phyloP scores from a whole-genome alignment of 2,329 filamentous ascomycete species.

The Rutstroemia sp. region DNA sequence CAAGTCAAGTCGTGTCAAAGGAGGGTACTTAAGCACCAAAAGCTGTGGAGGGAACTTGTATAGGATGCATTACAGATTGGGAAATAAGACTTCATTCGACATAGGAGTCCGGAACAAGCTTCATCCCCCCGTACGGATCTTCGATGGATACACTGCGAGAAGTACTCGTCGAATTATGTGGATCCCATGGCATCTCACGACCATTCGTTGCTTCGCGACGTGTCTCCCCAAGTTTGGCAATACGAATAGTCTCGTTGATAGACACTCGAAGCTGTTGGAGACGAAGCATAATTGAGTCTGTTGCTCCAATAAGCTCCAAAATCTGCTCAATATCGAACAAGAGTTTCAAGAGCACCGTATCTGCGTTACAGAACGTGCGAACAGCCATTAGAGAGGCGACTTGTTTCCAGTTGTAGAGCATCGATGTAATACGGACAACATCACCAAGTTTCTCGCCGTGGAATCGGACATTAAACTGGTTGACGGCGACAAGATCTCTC shows the following conservation, averaged over 20 bases:
- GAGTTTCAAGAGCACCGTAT: conserved; percentile 41
- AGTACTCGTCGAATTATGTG: conserved; percentile 7
- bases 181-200: conserved; percentile 10
- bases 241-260: conserved; percentile 21
- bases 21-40: not conserved
- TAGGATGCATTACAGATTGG: not conserved
- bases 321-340: conserved; percentile 41
- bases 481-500: conserved; percentile 37
- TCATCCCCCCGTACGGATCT: conserved; percentile 18
- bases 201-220: conserved; percentile 8
- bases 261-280: conserved; percentile 24
- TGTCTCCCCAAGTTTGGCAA: not conserved
- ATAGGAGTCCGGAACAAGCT: conserved; percentile 20
- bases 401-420: conserved; percentile 41
- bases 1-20: too few species aligned
- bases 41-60: not conserved
- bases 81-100: not conserved
- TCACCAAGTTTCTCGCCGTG: conserved; percentile 35
- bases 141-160: conserved; percentile 4
- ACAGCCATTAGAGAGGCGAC: conserved; percentile 39
- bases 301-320: conserved; percentile 38
- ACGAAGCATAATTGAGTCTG: conserved; percentile 20
- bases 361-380: conserved; percentile 42
- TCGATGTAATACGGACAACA: conserved; percentile 31
- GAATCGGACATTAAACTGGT: conserved; percentile 39